Evolutionary conservation across 225 moss, liverwort and hornwort genomes (phyloP).

Genomic region (Lunularia cruciata): DNA sequence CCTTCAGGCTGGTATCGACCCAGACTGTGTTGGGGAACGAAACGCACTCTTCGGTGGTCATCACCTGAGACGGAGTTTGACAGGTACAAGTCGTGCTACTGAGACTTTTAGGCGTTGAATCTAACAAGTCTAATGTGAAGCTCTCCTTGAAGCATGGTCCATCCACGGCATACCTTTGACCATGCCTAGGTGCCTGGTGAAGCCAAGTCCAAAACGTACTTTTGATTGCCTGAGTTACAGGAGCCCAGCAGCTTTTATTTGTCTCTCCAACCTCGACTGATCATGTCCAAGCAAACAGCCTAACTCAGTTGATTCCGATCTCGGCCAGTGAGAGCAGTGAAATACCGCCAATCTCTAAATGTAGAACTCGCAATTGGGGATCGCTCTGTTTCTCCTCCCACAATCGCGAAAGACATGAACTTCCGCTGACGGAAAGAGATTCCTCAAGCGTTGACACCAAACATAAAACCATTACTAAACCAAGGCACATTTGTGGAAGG

Average conservation of each 20-base stretch:
- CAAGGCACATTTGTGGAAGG: constrained; percentile 57
- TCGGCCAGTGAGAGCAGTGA: neutral
- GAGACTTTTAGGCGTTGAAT: neutral
- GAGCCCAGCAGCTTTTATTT: neutral
- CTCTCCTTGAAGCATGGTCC: neutral
- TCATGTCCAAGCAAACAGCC: neutral
- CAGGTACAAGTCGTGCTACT: neutral
- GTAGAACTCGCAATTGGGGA: neutral
- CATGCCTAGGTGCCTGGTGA: too few species aligned
- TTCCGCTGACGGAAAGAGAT: neutral
- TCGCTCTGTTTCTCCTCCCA: neutral
- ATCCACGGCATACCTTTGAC: neutral
- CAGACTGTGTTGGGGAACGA: neutral
- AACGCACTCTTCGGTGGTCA: neutral
- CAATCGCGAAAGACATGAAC: neutral
- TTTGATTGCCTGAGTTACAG: neutral
- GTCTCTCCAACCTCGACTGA: neutral
- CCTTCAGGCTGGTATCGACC: neutral
- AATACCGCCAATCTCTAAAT: too few species aligned
- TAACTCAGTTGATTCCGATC: neutral
- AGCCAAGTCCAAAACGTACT: neutral
- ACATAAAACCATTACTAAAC: constrained; percentile 63
- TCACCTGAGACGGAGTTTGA: neutral
- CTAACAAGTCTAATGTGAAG: neutral
- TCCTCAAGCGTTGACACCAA: constrained; percentile 52